A percentile compares a stretch with the other conserved stretches of the same genome.
Evolutionary conservation across 2,329 filamentous ascomycete genomes (phyloP).

Genomic region (Botrytis fragariae): DNA sequence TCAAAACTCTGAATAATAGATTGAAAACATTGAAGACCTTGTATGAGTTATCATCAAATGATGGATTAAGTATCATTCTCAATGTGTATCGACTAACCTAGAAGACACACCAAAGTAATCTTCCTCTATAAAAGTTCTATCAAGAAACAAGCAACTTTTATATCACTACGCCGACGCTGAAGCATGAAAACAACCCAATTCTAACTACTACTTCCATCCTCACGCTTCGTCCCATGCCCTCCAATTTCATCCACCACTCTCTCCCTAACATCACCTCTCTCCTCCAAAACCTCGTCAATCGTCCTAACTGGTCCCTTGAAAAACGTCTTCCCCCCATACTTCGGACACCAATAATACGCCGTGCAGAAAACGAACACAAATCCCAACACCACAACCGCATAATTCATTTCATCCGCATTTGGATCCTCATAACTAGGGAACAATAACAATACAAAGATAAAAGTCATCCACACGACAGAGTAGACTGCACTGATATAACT

Average conservation of each 20-base stretch:
- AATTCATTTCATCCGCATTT: constrained; percentile 36
- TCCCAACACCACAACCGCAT: constrained; percentile 36
- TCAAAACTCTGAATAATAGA: neutral
- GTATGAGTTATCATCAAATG: neutral
- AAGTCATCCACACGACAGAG: constrained; percentile 37
- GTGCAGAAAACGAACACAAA: constrained; percentile 37
- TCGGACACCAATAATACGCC: constrained; percentile 36
- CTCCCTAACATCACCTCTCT: neutral
- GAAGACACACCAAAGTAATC: neutral
- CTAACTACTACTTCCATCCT: neutral
- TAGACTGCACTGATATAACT: constrained; percentile 34
- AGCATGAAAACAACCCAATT: neutral
- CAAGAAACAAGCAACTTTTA: neutral
- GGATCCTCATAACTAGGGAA: constrained; percentile 35
- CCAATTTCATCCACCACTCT: neutral
- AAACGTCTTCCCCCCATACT: constrained; percentile 36
- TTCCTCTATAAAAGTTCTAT: neutral
- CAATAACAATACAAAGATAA: constrained; percentile 36
- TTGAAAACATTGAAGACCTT: neutral
- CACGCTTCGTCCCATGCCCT: neutral
- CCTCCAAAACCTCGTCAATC: constrained; percentile 33
- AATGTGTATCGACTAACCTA: neutral
- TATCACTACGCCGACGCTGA: neutral
- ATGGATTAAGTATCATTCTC: neutral
- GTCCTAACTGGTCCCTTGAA: constrained; percentile 36